Evolutionary conservation across 495 filamentous ascomycete species (phyloP), one percentile per base, ranked within the genome.

Genomic region (Aspergillus incahuasiensis): DNA sequence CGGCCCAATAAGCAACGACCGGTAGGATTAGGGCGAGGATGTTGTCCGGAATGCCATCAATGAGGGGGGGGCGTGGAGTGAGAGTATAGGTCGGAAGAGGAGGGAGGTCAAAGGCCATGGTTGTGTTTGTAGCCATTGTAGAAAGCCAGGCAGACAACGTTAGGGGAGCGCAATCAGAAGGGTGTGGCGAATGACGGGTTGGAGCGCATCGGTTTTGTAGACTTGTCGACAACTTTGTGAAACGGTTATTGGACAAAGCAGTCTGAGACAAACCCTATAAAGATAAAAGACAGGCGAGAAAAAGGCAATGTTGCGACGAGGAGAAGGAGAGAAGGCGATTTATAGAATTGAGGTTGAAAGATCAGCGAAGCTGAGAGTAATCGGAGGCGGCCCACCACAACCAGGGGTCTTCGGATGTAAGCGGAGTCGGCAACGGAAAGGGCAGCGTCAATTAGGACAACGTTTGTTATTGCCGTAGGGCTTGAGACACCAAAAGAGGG

Each of bases 1-100:
- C 62, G 25, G 71, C 73, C 92, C 94, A 97, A 77, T 97, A 97
- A 39, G 88, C 89, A 61, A 89, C 65, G 48, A 95, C 80, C n/a
- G 91, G 90, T 6, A 88, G 74, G 35, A 89, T 66, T 45, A 94
- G 75, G 18, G 85, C 77, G 20, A 96, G 72, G 67, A 86, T 82
- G 63, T 84, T 85, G 70, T 97, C 94, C 19, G 89, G 80, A n/a
- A 96, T 79, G 64, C 82, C 83, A 38, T 90, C 77, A 42, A 96
- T 56, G 28, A 96, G 74, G 34, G 90, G 82, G 56, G 84, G 79
- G 25, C 85, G 82, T 7, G 84, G 84, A 45, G 73, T 73, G 16
- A 89, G 69, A 24, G 81, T 82, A 72, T 91, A 94, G 20, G 79
- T 68, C 32, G 92, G 89, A 21, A 95, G 82, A 24, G 90, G 89